A percentile compares a stretch with the other conserved stretches of the same genome.
phyloP scores from a whole-genome alignment of 1,139 yeast genomes.

The Wickerhamiella infanticola region DNA sequence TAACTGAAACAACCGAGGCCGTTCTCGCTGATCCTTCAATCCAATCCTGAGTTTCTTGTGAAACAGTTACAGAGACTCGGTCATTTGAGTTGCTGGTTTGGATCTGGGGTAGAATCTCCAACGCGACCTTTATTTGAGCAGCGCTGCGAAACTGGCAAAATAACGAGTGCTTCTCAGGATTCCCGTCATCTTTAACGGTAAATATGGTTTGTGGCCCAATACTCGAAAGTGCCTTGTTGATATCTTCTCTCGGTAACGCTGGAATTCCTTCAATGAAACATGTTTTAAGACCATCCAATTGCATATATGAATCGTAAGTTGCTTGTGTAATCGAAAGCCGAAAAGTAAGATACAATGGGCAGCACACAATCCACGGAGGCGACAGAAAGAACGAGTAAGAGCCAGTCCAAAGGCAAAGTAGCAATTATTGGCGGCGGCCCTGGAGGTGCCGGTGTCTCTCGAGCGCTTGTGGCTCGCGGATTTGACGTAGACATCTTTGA shows the following conservation, averaged over 20 bases:
- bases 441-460: slow-evolving; percentile 43
- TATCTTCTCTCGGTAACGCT: not conserved
- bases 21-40: not conserved
- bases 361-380: too few species aligned
- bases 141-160: not conserved
- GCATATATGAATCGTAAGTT: not conserved
- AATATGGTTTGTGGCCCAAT: not conserved
- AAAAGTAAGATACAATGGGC: too few species aligned
- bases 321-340: not conserved
- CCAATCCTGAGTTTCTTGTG: not conserved
- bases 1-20: slow-evolving; percentile 1
- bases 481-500: slow-evolving; percentile 32
- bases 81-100: too few species aligned
- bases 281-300: not conserved
- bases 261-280: not conserved
- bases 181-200: not conserved
- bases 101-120: not conserved
- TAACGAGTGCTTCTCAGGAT: not conserved
- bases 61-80: not conserved
- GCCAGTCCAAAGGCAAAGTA: not conserved
- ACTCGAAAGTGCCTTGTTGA: not conserved
- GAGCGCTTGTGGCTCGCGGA: slow-evolving; percentile 40
- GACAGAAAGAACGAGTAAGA: too few species aligned
- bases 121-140: not conserved
- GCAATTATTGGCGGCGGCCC: slow-evolving; percentile 51